Conservation (phyloP, 2,329 filamentous ascomycete genomes). For the Colletotrichum sp. region DNA sequence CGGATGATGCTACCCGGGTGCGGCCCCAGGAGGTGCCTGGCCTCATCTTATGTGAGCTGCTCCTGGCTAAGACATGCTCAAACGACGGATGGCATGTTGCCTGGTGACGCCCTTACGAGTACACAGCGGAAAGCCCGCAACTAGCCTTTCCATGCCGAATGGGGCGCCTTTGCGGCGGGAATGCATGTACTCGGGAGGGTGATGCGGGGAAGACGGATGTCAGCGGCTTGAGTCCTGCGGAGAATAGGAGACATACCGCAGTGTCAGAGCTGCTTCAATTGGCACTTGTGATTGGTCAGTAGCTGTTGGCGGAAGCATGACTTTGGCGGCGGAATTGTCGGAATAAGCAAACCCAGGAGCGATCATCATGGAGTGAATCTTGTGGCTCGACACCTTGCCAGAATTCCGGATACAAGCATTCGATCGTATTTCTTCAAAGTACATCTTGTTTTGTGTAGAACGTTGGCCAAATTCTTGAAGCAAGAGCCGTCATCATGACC, state of each 20-base stretch:
- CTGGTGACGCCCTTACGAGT: background rate
- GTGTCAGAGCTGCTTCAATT: background rate
- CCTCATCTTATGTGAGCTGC: background rate
- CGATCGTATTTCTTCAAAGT: too few relatives aligned
- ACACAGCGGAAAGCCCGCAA: background rate
- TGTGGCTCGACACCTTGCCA: too few relatives aligned
- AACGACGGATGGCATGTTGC: background rate
- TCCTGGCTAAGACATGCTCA: background rate
- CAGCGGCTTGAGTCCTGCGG: background rate
- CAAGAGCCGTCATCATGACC: too few relatives aligned
- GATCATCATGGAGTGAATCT: too few relatives aligned
- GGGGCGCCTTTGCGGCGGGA: background rate
- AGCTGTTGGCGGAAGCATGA: background rate
- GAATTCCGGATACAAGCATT: too few relatives aligned
- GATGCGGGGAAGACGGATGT: slow-evolving; percentile 10
- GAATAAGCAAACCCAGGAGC: background rate
- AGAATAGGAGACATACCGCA: background rate
- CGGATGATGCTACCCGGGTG: background rate
- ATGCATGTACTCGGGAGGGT: background rate
- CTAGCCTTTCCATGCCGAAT: slow-evolving; percentile 13
- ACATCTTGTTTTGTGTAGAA: too few relatives aligned
- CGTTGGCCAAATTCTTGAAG: too few relatives aligned
- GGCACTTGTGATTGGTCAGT: background rate
- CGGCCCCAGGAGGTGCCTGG: background rate
- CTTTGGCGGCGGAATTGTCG: background rate